Evolutionary conservation across 192 early-diverging fungal genomes (phyloP), one percentile per base, ranked within the genome.

Genomic region (Coemansia sp.): DNA sequence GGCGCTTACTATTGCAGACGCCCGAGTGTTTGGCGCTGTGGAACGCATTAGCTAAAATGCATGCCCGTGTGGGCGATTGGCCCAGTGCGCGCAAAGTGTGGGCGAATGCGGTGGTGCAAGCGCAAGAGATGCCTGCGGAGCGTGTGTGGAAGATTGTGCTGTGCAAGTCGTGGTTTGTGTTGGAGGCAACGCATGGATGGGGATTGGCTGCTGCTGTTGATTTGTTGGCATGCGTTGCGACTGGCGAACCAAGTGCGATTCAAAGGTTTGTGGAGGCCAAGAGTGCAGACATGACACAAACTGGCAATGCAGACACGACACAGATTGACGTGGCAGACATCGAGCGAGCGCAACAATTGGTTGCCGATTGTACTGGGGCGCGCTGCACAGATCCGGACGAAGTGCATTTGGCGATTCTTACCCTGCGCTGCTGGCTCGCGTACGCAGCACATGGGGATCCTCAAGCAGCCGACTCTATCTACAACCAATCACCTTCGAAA

Each of bases 21-120:
- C 65, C 69, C 4, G 49, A 58, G 4, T 59, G 66, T 41, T 26
- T 77, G 55, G 57, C 65, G 3, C 49, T 77, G 37, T 72, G 69
- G 69, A 72, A 77, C 52, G 35, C 62, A 0, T 59, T 68, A n/a
- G 75, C 75, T 35, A 77, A 77, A 48, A 65, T 68, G 62, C 65
- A 71, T 52, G 75, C 66, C 4, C 62, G 69, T 0, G 26, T 23
- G 2, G 69, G 69, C 11, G 7, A 25, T 23, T 77, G 75, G 75
- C 50, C 47, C 16, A 54, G 68, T 22, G 75, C 75, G 1, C 69
- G 75, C 1, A 41, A n/a, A 10, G 62, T 77, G 25, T 77, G 75
- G 75, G 27, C 69, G 16, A 29, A 14, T 2, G 60, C 70, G 6
- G 11, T 71, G 9, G 29, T 52, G 3, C 41, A 25, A 12, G 61